These are phyloP conservation scores for Ploettnerulaceae sp. DNA, from an alignment of 2,329 filamentous ascomycete species.

Conservation along the genomic window DNA sequence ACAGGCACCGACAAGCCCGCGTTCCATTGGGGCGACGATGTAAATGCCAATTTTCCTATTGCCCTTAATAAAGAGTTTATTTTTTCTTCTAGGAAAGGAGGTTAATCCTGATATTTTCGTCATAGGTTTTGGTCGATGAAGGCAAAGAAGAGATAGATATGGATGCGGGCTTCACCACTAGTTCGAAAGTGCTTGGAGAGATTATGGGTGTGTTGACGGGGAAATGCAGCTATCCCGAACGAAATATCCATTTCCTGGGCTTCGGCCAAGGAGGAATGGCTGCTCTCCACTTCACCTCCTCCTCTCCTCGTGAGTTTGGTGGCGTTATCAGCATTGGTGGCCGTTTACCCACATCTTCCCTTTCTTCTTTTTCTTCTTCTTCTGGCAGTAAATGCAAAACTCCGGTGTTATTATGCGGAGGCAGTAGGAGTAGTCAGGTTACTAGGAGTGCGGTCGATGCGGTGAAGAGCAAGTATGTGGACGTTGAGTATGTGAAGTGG, in stretches of 20 bases:
- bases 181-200: constrained; percentile 39
- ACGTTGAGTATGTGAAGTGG: constrained; percentile 66
- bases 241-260: constrained; percentile 50
- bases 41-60: too few relatives aligned
- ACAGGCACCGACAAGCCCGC: constrained; percentile 27
- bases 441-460: constrained; percentile 59
- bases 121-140: constrained; percentile 49
- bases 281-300: constrained; percentile 39
- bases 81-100: too few relatives aligned
- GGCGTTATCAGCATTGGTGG: constrained; percentile 63
- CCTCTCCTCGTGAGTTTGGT: constrained; percentile 39
- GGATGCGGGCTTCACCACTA: constrained; percentile 47
- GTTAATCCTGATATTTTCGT: too few relatives aligned
- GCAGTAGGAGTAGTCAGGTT: constrained; percentile 48
- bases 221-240: constrained; percentile 44
- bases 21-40: constrained; percentile 58
- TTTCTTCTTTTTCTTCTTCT: constrained; percentile 40
- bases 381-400: constrained; percentile 51
- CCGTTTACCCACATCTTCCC: too few relatives aligned
- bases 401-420: constrained; percentile 58
- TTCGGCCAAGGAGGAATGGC: constrained; percentile 55
- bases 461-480: constrained; percentile 60
- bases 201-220: constrained; percentile 40
- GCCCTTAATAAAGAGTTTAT: too few relatives aligned
- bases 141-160: constrained; percentile 46